phyloP scores from a whole-genome alignment of 495 filamentous ascomycete genomes.

The Oleoguttula mirabilis region DNA sequence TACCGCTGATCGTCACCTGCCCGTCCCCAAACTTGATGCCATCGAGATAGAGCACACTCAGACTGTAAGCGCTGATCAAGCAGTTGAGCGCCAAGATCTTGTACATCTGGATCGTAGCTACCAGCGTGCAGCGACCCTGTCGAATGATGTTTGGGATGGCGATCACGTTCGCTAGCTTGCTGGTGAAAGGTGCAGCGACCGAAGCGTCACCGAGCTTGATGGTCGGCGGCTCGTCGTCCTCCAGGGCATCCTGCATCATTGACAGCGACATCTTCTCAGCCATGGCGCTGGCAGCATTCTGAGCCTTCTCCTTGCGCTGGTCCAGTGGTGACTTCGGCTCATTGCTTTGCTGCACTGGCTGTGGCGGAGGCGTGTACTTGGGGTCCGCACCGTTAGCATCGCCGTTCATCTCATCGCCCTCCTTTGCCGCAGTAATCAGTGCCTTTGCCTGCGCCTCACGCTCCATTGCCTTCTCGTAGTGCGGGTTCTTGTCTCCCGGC shows the following conservation, averaged over 20 bases:
- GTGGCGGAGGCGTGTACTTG: slow-evolving; percentile 31
- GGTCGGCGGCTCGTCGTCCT: slow-evolving; percentile 81
- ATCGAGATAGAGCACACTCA: slow-evolving; percentile 91
- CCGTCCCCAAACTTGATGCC: slow-evolving; percentile 99
- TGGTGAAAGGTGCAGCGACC: slow-evolving; percentile 92
- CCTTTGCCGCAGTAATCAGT: slow-evolving; percentile 24
- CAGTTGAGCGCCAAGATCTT: slow-evolving; percentile 98
- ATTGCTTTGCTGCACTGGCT: slow-evolving; percentile 38
- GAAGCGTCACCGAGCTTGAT: slow-evolving; percentile 98
- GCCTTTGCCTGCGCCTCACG: slow-evolving; percentile 67
- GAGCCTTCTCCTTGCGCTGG: slow-evolving; percentile 50
- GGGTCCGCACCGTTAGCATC: slow-evolving; percentile 44
- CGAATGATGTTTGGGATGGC: slow-evolving; percentile 97
- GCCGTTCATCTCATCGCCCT: slow-evolving; percentile 32
- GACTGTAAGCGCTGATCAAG: slow-evolving; percentile 93
- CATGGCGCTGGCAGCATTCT: slow-evolving; percentile 59
- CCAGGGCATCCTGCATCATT: slow-evolving; percentile 84
- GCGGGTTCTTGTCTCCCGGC: slow-evolving; percentile 81
- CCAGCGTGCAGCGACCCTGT: slow-evolving; percentile 90
- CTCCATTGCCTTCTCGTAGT: slow-evolving; percentile 87
- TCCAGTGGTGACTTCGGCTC: slow-evolving; percentile 42
- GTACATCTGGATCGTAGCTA: slow-evolving; percentile 99
- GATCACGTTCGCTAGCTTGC: slow-evolving; percentile 92
- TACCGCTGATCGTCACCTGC: slow-evolving; percentile 96
- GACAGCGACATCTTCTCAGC: slow-evolving; percentile 77